Evolutionary conservation across 2,329 filamentous ascomycete genomes (phyloP).

Genomic region (Neonectria punicea): DNA sequence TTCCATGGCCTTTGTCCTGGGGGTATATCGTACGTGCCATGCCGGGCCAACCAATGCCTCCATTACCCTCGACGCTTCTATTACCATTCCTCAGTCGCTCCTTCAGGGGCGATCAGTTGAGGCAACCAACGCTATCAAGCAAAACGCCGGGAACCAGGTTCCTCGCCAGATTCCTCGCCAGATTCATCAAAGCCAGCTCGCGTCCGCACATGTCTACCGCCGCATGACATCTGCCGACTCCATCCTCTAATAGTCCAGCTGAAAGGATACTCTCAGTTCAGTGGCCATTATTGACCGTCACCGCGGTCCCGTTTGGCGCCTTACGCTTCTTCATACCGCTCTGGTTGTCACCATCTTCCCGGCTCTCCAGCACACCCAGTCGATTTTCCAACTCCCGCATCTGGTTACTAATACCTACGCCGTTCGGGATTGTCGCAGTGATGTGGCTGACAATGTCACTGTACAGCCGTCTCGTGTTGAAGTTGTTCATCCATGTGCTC

Average conservation of each 20-base stretch:
- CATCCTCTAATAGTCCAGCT: neutral
- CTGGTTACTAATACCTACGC: conserved; percentile 26
- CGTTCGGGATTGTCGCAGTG: conserved; percentile 40
- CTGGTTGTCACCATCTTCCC: conserved; percentile 17
- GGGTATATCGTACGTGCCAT: conserved; percentile 3
- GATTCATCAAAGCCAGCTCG: neutral
- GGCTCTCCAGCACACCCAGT: conserved; percentile 36
- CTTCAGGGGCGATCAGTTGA: neutral
- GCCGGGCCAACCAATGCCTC: neutral
- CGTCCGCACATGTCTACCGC: neutral
- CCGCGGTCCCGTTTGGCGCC: conserved; percentile 30
- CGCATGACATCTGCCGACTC: neutral
- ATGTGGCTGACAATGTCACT: conserved; percentile 53
- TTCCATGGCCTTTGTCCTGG: neutral
- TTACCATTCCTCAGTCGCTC: neutral
- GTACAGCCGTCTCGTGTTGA: conserved; percentile 56
- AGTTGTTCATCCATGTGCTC: conserved; percentile 60
- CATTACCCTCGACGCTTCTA: neutral
- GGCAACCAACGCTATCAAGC: neutral
- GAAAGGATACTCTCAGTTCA: conserved; percentile 6
- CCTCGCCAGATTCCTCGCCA: neutral
- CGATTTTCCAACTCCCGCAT: conserved; percentile 33
- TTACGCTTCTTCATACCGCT: conserved; percentile 38
- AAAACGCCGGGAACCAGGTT: neutral
- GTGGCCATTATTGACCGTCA: conserved; percentile 22